Conservation (phyloP, 2,329 filamentous ascomycete species). For the Thermothelomyces thermophilus region DNA sequence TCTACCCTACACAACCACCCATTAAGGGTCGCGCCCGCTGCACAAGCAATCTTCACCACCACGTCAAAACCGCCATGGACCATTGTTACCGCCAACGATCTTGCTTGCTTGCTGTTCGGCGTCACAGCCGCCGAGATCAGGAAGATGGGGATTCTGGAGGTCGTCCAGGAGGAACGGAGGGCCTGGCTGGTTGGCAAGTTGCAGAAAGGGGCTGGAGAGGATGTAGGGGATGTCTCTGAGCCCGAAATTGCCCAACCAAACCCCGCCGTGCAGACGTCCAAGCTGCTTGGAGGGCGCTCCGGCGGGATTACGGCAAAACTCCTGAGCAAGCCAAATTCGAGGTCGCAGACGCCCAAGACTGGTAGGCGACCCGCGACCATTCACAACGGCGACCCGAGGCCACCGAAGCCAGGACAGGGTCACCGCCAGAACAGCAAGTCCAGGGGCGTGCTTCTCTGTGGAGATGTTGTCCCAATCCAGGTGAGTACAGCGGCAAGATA, state of each 20-base stretch:
- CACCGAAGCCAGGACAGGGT: constrained; percentile 47
- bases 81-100: constrained; percentile 89
- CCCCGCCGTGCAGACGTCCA: constrained; percentile 37
- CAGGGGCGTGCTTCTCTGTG: constrained; percentile 78
- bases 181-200: constrained; percentile 87
- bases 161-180: constrained; percentile 82
- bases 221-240: constrained; percentile 33
- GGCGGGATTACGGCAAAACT: constrained; percentile 83
- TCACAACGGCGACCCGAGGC: constrained; percentile 49
- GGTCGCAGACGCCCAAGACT: constrained; percentile 49
- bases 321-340: constrained; percentile 70
- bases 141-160: constrained; percentile 90
- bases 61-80: constrained; percentile 87
- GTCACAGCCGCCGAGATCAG: constrained; percentile 93
- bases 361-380: constrained; percentile 58
- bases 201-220: constrained; percentile 52
- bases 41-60: constrained; percentile 97
- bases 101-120: constrained; percentile 97
- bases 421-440: constrained; percentile 63
- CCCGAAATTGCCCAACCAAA: constrained; percentile 34
- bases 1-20: constrained; percentile 76
- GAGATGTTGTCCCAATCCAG: constrained; percentile 92
- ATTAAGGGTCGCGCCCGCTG: constrained; percentile 81
- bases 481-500: constrained; percentile 6
- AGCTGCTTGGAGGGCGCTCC: constrained; percentile 59